A percentile compares a stretch with the other conserved stretches of the same genome.
Evolutionary conservation across 164 flowering plant genomes (phyloP).

Genomic region (Santalum album): DNA sequence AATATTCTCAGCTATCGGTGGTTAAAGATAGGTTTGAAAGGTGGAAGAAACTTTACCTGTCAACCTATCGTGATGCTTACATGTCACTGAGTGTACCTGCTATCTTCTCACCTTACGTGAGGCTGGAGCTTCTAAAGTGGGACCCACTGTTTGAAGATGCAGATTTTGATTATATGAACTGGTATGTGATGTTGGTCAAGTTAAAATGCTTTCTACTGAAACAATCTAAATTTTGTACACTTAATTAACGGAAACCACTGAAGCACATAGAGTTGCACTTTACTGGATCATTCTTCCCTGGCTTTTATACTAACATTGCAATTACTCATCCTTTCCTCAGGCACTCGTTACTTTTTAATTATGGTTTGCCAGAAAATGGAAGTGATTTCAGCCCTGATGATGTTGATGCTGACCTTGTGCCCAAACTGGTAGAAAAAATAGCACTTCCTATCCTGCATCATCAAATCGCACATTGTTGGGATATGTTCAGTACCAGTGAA

Average conservation of each 20-base stretch:
- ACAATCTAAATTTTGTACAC: not conserved
- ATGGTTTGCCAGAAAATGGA: constrained; percentile 61
- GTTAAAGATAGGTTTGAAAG: constrained; percentile 66
- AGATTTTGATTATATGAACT: constrained; percentile 78
- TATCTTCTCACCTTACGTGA: constrained; percentile 88
- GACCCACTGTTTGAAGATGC: constrained; percentile 71
- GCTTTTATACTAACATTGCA: not conserved
- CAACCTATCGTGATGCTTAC: constrained; percentile 80
- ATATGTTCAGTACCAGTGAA: constrained; percentile 68
- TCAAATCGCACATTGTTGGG: constrained; percentile 85
- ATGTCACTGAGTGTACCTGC: constrained; percentile 70
- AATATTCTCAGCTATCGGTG: constrained; percentile 59
- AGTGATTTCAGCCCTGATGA: constrained; percentile 46
- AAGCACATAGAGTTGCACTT: not conserved
- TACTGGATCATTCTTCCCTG: not conserved
- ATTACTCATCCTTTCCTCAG: constrained; percentile 26
- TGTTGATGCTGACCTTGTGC: constrained; percentile 80
- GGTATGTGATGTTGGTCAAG: constrained; percentile 36
- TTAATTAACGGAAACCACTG: too few relatives aligned
- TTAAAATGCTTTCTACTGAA: not conserved
- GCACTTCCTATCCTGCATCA: constrained; percentile 89
- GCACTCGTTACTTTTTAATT: constrained; percentile 73
- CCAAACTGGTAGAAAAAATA: constrained; percentile 74
- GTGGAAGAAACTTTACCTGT: constrained; percentile 64
- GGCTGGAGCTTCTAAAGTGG: constrained; percentile 94